Conservation (phyloP, 306 rosid genomes). For the Aeschynomene evenia region DNA sequence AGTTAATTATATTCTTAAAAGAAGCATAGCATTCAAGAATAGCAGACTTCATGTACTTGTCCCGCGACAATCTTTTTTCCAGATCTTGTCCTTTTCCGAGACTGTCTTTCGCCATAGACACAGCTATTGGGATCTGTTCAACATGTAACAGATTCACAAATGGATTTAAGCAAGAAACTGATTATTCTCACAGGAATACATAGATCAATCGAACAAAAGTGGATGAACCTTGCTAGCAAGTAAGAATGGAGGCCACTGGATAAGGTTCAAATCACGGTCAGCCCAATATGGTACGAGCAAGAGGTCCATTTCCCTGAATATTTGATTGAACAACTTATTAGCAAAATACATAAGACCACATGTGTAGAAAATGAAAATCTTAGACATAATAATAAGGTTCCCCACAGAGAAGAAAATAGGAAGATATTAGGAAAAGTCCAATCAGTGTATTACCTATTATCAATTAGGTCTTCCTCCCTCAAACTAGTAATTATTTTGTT, state of each 20-base stretch:
- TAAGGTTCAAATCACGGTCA: constrained; percentile 66
- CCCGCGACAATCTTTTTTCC: constrained; percentile 65
- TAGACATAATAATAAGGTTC: background rate
- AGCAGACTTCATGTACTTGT: constrained; percentile 81
- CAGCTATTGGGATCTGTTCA: constrained; percentile 86
- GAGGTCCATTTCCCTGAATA: constrained; percentile 85
- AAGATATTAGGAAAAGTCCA: constrained; percentile 13
- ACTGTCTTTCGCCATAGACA: constrained; percentile 94
- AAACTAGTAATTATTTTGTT: constrained; percentile 82
- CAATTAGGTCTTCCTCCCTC: constrained; percentile 91
- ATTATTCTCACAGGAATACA: constrained; percentile 11
- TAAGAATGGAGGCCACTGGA: constrained; percentile 98
- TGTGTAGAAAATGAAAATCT: constrained; percentile 3
- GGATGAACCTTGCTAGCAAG: constrained; percentile 92
- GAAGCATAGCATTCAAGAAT: constrained; percentile 83
- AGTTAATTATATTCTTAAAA: constrained; percentile 60
- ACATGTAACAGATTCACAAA: constrained; percentile 6
- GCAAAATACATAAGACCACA: background rate
- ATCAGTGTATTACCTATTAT: constrained; percentile 55
- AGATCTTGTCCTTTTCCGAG: constrained; percentile 68
- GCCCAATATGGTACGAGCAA: constrained; percentile 89
- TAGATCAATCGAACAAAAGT: constrained; percentile 21
- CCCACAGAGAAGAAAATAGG: constrained; percentile 11
- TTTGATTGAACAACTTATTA: constrained; percentile 18
- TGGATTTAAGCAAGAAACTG: constrained; percentile 23